Conservation (phyloP, 257 asterid genomes). For the Linaria vulgaris region DNA sequence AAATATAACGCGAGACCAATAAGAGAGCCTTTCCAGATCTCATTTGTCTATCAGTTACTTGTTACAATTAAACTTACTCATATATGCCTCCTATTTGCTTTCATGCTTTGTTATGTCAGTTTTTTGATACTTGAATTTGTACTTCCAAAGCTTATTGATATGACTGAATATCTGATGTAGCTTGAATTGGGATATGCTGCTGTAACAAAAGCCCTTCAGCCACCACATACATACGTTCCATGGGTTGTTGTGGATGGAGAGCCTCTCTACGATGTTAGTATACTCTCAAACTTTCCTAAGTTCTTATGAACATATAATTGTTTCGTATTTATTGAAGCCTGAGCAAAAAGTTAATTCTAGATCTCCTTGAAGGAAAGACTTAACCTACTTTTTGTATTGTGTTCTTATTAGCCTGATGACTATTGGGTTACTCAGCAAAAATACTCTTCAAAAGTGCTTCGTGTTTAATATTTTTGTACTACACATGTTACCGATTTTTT, state of each 20-base stretch:
- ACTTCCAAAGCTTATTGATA: not conserved
- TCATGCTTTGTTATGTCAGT: constrained; percentile 6
- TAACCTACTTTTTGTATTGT: not conserved
- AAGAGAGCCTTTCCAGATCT: not conserved
- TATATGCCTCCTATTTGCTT: constrained; percentile 11
- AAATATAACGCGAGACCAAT: not conserved
- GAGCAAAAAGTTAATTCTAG: not conserved
- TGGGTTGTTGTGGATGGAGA: constrained; percentile 89
- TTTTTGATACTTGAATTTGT: too few species aligned
- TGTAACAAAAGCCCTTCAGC: constrained; percentile 66
- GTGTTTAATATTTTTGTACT: not conserved
- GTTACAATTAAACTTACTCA: constrained; percentile 1
- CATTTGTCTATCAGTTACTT: not conserved
- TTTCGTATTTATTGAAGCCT: not conserved
- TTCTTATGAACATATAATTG: not conserved
- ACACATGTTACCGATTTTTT: not conserved
- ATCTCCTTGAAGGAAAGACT: constrained; percentile 12
- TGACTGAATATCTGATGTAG: constrained; percentile 40
- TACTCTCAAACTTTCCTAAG: constrained; percentile 20
- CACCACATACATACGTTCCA: constrained; percentile 88
- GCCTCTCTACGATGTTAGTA: constrained; percentile 84
- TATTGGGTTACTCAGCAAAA: not conserved
- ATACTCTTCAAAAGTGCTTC: not conserved
- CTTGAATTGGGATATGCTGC: constrained; percentile 70
- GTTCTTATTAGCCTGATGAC: constrained; percentile 9